Base-by-base conservation (phyloP, 164 flowering plant genomes). In the Sextonia rubra region DNA sequence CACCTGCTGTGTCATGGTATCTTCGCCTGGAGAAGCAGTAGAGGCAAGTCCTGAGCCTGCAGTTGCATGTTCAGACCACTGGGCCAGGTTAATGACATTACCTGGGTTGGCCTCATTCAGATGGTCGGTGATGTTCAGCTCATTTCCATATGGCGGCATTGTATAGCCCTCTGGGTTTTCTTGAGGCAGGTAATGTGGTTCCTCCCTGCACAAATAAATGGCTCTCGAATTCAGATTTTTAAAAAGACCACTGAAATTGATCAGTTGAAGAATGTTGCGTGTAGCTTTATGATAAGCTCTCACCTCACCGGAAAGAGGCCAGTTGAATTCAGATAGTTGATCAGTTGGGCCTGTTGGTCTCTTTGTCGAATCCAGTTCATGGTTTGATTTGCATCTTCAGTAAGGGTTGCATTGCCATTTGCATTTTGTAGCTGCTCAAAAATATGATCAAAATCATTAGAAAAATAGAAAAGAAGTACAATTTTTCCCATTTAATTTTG, bases 221-320 rank as follows among this genome's bases (percentile, higher is more conserved):
- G 52, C 24, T 12, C 3, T 6, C 0, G 55, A 44, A 67, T 67
- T 67, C 3, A 67, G 4, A 29, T 67, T 32, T n/a, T 4, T 1
- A 23, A 44, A 37, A 32, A 32, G 9, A 32, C 56, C n/a, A 47
- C 7, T 68, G 26, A 9, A 24, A 48, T 47, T 68, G 20, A n/a
- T n/a, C n/a, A 52, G 20, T 52, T 52, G 5, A 52, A 14, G 20
- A 52, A 52, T 52, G 17, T 52, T 52, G 17, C 3, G 17, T 24
- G 29, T 22, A 18, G 20, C 17, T 47, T 27, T 7, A 27, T 25
- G n/a, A 44, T 18, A 47, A 9, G 22, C 44, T 32, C 44, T 32
- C 23, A 68, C 71, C 71, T 68, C 52, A 32, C 9, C 7, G 52
- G 27, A 68, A 58, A 58, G 48, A 68, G 60, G 4, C 71, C 71